Percentiles rank a stretch among this genome's conserved stretches.
phyloP scores from a whole-genome alignment of 768 basidiomycete species.

The Rhodotorula kratochvilovae region DNA sequence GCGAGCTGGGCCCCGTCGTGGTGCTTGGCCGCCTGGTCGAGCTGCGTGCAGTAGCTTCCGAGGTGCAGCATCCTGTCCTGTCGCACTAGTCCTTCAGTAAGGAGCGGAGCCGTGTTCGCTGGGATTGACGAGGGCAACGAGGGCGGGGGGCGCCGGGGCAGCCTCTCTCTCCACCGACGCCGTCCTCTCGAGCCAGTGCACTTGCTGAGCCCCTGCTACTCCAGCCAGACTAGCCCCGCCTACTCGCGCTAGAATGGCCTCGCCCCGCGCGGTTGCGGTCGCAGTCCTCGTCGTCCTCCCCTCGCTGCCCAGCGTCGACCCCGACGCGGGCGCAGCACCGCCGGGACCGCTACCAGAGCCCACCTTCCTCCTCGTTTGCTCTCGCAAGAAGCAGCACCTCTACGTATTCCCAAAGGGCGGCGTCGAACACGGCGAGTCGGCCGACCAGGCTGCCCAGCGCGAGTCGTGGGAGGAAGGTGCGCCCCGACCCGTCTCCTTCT shows the following conservation, averaged over 20 bases:
- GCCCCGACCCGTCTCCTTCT: not conserved
- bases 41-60: not conserved
- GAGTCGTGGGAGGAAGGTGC: conserved; percentile 37
- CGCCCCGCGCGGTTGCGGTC: conserved; percentile 27
- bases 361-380: conserved; percentile 14
- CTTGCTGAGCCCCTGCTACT: fast-evolving
- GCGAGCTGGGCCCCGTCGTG: conserved; percentile 3
- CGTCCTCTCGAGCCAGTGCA: too few relatives aligned
- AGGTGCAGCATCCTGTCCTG: not conserved
- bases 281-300: conserved; percentile 13
- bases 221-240: fast-evolving
- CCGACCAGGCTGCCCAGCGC: conserved; percentile 3
- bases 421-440: conserved; percentile 26
- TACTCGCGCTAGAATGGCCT: conserved; percentile 5
- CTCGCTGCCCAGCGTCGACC: not conserved
- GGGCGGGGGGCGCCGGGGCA: too few relatives aligned
- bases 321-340: not conserved
- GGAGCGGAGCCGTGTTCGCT: too few relatives aligned
- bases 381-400: conserved; percentile 17
- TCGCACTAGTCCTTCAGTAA: too few relatives aligned
- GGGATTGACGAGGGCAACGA: too few relatives aligned
- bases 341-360: not conserved
- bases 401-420: conserved; percentile 39
- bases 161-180: too few relatives aligned
- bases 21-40: not conserved